Base-by-base conservation (phyloP, 2,329 filamentous ascomycete species). In the Emmonsia crescens region DNA sequence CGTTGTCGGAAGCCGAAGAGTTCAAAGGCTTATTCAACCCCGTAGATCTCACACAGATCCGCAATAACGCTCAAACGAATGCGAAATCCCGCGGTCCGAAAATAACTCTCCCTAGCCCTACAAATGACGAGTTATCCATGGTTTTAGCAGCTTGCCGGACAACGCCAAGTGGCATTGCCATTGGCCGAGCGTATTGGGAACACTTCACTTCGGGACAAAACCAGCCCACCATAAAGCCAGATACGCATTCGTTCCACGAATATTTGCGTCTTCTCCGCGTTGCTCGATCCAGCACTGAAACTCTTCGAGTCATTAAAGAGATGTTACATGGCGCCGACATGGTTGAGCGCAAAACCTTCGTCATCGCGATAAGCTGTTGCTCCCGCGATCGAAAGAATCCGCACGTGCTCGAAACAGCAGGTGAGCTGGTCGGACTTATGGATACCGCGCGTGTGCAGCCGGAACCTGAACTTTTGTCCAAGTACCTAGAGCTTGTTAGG, bases 111-210 rank as follows among this genome's bases (percentile, higher is more conserved):
- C 76, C 80, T 10, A 70, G 67, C 16, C 79, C 83, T 0, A 74
- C 75, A n/a, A 82, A 81, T 64, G 78, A 79, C 63, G 82, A 79
- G 0, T 81, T 99, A 1, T 87, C 87, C 0, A 73, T 95, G 52
- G 71, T 95, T 24, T 74, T 96, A 49, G 78, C 84, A 54, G 82
- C 86, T 6, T 83, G 90, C 59, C 62, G 67, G 49, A 76, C 80
- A 14, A 80, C 83, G 38, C 81, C 86, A 38, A 81, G 83, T 59
- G 80, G 83, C 59, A 83, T 84, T 8, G 80, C 82, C 16, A 75
- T 83, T n/a, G 88, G 85, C n/a, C 75, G 82, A 59, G 80, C 80
- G 38, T 97, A 96, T 61, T 97, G 92, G 92, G 78, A 87, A 21
- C 71, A 87, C 5, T 77, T 96, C 62, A 89, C 6, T 72, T 78